Percentiles rank a stretch among this genome's conserved stretches.
These are phyloP conservation scores for Pseudogymnoascus sp. DNA, from an alignment of 2,329 filamentous ascomycete species.

Conservation along the genomic window DNA sequence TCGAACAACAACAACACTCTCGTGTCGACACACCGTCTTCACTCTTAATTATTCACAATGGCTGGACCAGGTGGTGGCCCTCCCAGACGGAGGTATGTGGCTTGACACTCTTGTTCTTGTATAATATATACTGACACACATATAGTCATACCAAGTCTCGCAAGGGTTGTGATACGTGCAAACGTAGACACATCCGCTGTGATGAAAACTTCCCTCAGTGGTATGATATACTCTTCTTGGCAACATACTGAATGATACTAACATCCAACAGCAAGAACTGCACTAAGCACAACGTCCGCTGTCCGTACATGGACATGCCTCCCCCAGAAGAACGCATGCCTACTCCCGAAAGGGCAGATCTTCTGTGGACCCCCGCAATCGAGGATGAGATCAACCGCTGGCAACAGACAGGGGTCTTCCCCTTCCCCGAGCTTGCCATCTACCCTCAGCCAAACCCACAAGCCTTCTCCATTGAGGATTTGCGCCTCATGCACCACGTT, in stretches of 20 bases:
- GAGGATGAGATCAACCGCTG: slow-evolving; percentile 74
- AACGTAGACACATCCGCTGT: slow-evolving; percentile 92
- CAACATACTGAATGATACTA: slow-evolving; percentile 15
- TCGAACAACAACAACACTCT: slow-evolving; percentile 29
- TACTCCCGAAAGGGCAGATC: slow-evolving; percentile 55
- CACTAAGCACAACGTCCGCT: slow-evolving; percentile 97
- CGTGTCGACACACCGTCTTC: slow-evolving; percentile 17
- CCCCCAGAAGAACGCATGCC: slow-evolving; percentile 54
- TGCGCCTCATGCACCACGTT: slow-evolving; percentile 85
- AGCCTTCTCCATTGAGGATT: slow-evolving; percentile 64
- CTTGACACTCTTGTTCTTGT: neutral
- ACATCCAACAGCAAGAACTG: slow-evolving; percentile 70
- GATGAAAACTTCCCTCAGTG: slow-evolving; percentile 98
- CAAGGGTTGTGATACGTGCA: slow-evolving; percentile 97
- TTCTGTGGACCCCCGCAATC: slow-evolving; percentile 81
- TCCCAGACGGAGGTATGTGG: slow-evolving; percentile 57
- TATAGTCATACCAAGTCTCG: slow-evolving; percentile 94
- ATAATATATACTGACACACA: slow-evolving; percentile 15
- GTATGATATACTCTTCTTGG: slow-evolving; percentile 41
- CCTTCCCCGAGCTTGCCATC: slow-evolving; percentile 72
- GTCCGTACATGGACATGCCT: slow-evolving; percentile 89
- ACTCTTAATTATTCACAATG: slow-evolving; percentile 48
- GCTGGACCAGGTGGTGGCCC: slow-evolving; percentile 91
- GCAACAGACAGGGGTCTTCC: slow-evolving; percentile 76
- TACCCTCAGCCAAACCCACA: slow-evolving; percentile 67